Evolutionary conservation across 345 rosid species (phyloP), one percentile per base, ranked within the genome.

Genomic region (Pugionium dolabratum): DNA sequence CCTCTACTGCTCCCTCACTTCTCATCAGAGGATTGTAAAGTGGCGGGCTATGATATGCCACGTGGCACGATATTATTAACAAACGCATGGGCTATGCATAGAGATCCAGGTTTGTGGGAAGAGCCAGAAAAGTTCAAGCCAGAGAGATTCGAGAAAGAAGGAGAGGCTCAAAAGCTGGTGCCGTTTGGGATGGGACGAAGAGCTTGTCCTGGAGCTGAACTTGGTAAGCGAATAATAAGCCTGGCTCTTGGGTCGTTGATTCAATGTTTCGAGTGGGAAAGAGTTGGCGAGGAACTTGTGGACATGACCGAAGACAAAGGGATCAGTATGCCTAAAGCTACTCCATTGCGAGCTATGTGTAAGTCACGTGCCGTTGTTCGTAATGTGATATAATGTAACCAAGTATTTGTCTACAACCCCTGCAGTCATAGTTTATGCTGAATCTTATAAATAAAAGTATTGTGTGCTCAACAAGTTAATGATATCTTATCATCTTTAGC

Each of bases 261-360:
- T 37, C 90, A 85, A 8, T 76, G 86, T 49, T 81, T 83, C 3
- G 82, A 85, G 9, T 85, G 87, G 87, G 39, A 79, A 7, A 78
- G 78, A 58, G 43, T 81, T 26, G 64, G 76, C 5, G 61, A 51
- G 0, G 57, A 74, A 7, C 56, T 49, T 29, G 64, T 80, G 33
- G 83, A 83, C 45, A 78, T 83, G 86, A 46, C 9, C 1, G 82
- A 79, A 77, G 79, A 51, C 6, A 33, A 37, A 51, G 83, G 85
- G 3, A 3, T 62, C 35, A 66, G 73, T 42, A 67, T 79, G 84
- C 85, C 83, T 4, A 79, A 76, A 33, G 62, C 67, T 7, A 62
- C 7, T 31, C 82, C 90, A 0, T 54, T 85, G 37, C 69, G 67
- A 47, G 85, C 57, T 2, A 48, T 58, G 78, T 79, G 90, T 52